Evolutionary conservation across 345 rosid species (phyloP).

Genomic region (Microcos paniculata): DNA sequence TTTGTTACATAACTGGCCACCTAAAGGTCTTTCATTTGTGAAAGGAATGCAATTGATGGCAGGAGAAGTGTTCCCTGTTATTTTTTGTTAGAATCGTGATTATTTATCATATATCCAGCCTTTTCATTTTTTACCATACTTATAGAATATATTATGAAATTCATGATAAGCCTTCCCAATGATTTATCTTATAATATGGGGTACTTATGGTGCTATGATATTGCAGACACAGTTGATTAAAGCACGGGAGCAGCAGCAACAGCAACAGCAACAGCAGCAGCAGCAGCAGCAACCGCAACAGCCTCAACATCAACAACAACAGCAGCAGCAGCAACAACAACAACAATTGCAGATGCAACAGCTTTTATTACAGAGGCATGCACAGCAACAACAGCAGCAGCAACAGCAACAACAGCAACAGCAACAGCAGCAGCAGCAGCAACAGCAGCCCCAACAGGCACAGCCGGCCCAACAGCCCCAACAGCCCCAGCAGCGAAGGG

Average conservation of each 20-base stretch:
- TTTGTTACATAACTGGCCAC: not conserved
- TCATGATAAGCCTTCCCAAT: not conserved
- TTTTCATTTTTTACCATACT: not conserved
- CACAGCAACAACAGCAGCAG: conserved; percentile 44
- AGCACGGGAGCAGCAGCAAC: conserved; percentile 64
- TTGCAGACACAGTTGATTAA: conserved; percentile 69
- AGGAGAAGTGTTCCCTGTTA: not conserved
- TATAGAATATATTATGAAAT: not conserved
- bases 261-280: conserved; percentile 36
- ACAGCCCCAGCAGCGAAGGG: conserved; percentile 78
- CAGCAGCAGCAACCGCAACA: conserved; percentile 42
- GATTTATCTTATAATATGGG: not conserved
- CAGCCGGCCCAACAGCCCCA: conserved; percentile 33
- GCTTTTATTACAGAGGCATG: conserved; percentile 34
- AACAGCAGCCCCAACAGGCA: conserved; percentile 21
- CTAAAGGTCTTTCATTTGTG: not conserved
- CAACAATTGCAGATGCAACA: conserved; percentile 46
- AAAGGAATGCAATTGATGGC: not conserved
- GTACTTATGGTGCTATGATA: conserved; percentile 12
- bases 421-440: conserved; percentile 59
- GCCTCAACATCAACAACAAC: conserved; percentile 53
- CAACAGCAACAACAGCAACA: conserved; percentile 44
- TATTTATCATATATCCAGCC: not conserved
- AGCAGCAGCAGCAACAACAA: conserved; percentile 29
- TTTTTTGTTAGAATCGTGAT: not conserved